Percentiles rank a stretch among this genome's conserved stretches.
These are phyloP conservation scores for Lactarius akahatsu DNA, from an alignment of 768 basidiomycete genomes.

Conservation along the genomic window DNA sequence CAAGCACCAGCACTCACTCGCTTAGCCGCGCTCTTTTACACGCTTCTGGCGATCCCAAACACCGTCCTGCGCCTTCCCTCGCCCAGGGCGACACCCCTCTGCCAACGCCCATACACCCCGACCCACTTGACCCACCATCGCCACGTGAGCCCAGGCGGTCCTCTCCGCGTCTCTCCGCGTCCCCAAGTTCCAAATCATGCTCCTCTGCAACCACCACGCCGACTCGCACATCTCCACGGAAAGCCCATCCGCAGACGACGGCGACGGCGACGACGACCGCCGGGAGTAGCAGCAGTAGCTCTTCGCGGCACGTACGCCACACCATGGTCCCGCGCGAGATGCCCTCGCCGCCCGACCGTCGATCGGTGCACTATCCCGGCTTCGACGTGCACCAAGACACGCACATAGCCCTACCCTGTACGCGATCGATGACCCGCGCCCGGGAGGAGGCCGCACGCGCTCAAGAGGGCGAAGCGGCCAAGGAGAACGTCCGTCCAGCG, in stretches of 20 bases:
- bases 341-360: constrained; percentile 23
- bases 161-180: constrained; percentile 20
- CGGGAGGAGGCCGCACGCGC: constrained; percentile 14
- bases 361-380: constrained; percentile 28
- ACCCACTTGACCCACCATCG: constrained; percentile 6
- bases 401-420: constrained; percentile 23
- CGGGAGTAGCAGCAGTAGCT: neutral
- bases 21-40: constrained; percentile 8
- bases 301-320: constrained; percentile 9
- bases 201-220: constrained; percentile 9
- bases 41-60: neutral
- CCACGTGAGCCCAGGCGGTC: constrained; percentile 11
- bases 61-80: neutral
- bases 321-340: constrained; percentile 26
- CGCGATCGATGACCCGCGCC: constrained; percentile 19
- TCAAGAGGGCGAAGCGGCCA: constrained; percentile 17
- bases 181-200: constrained; percentile 1
- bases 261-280: constrained; percentile 9
- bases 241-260: constrained; percentile 16
- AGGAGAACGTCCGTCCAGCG: constrained; percentile 29
- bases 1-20: constrained; percentile 4
- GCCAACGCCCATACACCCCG: neutral
- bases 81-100: constrained; percentile 1
- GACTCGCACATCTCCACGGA: constrained; percentile 27
- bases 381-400: constrained; percentile 30